Base-by-base conservation (phyloP, 331 rosid species). In the Rosa hybrid region DNA sequence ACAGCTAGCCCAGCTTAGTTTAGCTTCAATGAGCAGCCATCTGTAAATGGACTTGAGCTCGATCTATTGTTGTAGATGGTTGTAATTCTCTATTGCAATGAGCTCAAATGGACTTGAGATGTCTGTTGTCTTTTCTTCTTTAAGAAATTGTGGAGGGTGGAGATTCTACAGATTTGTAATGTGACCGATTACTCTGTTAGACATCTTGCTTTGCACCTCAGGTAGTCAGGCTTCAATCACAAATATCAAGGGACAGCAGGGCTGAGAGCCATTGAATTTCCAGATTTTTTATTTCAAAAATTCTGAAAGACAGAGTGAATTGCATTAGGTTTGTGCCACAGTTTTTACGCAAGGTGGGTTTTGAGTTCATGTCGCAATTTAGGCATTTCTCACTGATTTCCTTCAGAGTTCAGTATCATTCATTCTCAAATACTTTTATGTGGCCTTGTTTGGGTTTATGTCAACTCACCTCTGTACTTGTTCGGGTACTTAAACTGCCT, bases 301-400 rank as follows among this genome's bases (percentile, higher is more conserved):
- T 44, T 44, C 46, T 44, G 23, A 54, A 17, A 20, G 21, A 54
- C 60, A 54, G 60, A 9, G 60, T 7, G 9, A 17, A 18, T 54
- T 54, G 60, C 60, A 18, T 54, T 54, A 17, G 60, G 9, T 54
- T 54, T 49, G 5, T 49, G 53, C 16, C 53, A 49, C 53, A 49
- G 16, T 49, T 49, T 48, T 49, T 9, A 2, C 3, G 0, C 53
- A 48, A 87, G 90, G 92, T 87, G 87, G 89, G 90, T 87, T 86
- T 89, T 81, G 87, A 83, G 90, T 83, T 87, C 79, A 74, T 81
- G 86, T 81, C 81, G 86, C 77, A 89, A 74, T 71, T 72, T 57
- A 78, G 71, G 71, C 68, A 81, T 83, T 27, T 18, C 54, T 50
- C 45, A 17, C 54, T 4, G 8, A 74, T n/a, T 41, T 39, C 34